These are phyloP conservation scores for Paxillus ammoniavirescens DNA, from an alignment of 768 basidiomycete genomes.

Conservation along the genomic window DNA sequence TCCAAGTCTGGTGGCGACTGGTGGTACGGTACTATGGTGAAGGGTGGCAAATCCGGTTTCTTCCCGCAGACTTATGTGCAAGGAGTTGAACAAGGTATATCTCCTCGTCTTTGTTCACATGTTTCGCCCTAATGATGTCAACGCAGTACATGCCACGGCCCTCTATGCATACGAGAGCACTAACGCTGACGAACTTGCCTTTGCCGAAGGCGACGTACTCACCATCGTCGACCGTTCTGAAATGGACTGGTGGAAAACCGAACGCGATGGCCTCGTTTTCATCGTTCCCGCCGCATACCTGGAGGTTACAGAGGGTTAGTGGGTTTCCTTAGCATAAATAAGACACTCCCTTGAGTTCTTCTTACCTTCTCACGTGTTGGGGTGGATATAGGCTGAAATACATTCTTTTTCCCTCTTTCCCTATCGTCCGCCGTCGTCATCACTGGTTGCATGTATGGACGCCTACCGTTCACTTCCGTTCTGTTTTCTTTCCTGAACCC, in stretches of 20 bases:
- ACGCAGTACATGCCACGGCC: slow-evolving; percentile 68
- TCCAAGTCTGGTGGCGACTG: slow-evolving; percentile 86
- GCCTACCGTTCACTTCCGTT: slow-evolving; percentile 2
- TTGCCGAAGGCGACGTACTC: slow-evolving; percentile 76
- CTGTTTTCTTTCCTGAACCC: background rate
- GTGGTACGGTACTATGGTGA: slow-evolving; percentile 83
- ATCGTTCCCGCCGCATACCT: slow-evolving; percentile 92
- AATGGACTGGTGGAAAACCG: slow-evolving; percentile 95
- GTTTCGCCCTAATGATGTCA: background rate
- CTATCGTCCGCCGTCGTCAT: slow-evolving; percentile 29
- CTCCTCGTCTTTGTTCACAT: background rate
- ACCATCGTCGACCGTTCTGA: slow-evolving; percentile 82
- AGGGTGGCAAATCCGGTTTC: slow-evolving; percentile 73
- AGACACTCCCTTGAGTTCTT: slow-evolving; percentile 50
- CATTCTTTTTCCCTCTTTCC: slow-evolving; percentile 49
- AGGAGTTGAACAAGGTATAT: slow-evolving; percentile 58
- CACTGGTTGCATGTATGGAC: slow-evolving; percentile 13
- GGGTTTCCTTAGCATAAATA: slow-evolving; percentile 30
- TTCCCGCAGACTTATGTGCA: slow-evolving; percentile 91
- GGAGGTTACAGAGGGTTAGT: slow-evolving; percentile 91
- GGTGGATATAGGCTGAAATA: slow-evolving; percentile 78
- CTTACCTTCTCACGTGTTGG: slow-evolving; percentile 44
- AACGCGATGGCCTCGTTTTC: slow-evolving; percentile 80
- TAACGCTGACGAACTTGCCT: slow-evolving; percentile 80
- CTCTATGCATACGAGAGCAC: slow-evolving; percentile 72